Percentiles rank a stretch among this genome's conserved stretches.
These are phyloP conservation scores for Cinnamomum micranthum DNA, from an alignment of 164 flowering plant genomes.

Conservation along the genomic window DNA sequence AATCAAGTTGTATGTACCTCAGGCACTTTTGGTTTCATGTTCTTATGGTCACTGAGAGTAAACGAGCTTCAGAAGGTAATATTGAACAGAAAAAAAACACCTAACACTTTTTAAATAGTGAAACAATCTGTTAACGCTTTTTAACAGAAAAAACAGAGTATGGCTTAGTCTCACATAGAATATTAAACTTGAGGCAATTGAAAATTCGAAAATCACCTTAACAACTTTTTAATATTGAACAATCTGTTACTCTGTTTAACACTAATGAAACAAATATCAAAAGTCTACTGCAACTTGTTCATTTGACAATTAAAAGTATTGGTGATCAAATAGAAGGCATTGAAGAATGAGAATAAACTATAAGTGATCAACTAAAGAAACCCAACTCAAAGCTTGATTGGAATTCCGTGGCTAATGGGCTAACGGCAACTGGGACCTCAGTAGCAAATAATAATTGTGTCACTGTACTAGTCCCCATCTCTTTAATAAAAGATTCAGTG, in stretches of 20 bases:
- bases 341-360: neutral
- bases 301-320: neutral
- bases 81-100: too few relatives aligned
- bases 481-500: slow-evolving; percentile 9
- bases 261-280: too few relatives aligned
- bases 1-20: slow-evolving; percentile 39
- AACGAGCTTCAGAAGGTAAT: slow-evolving; percentile 4
- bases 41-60: slow-evolving; percentile 38
- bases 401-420: neutral
- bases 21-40: slow-evolving; percentile 45
- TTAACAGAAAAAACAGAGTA: slow-evolving; percentile 39
- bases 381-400: neutral
- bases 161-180: neutral
- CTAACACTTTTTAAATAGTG: too few relatives aligned
- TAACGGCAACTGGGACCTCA: neutral
- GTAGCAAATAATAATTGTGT: neutral
- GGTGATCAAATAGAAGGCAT: too few relatives aligned
- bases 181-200: slow-evolving; percentile 7
- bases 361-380: too few relatives aligned
- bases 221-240: slow-evolving; percentile 8
- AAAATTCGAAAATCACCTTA: slow-evolving; percentile 15
- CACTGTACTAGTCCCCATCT: neutral
- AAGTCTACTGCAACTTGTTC: too few relatives aligned
- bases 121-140: too few relatives aligned
- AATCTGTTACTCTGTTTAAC: slow-evolving; percentile 24